Percentiles rank a stretch among this genome's conserved stretches.
Evolutionary conservation across 768 basidiomycete genomes (phyloP).

Genomic region (Suillus paluster): DNA sequence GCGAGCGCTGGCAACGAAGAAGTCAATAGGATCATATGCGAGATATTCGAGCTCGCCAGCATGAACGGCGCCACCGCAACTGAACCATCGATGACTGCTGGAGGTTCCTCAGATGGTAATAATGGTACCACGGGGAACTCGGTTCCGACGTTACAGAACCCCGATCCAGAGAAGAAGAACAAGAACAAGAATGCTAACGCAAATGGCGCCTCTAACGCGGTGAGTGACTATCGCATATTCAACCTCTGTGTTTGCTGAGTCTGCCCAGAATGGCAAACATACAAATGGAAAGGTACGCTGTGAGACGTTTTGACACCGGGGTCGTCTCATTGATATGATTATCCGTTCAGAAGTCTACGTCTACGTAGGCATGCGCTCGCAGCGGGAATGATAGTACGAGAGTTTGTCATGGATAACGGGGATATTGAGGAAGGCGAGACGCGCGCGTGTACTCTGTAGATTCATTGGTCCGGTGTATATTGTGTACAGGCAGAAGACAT

Average conservation of each 20-base stretch:
- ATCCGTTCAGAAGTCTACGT: background rate
- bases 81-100: no score
- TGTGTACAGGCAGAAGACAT: background rate
- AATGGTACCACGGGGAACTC: background rate
- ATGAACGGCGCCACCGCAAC: background rate
- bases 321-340: background rate
- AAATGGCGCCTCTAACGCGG: background rate
- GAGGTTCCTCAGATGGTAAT: background rate
- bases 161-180: background rate
- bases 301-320: background rate
- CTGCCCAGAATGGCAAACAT: background rate
- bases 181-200: background rate
- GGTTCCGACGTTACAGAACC: background rate
- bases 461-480: background rate
- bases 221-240: background rate
- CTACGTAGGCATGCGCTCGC: background rate
- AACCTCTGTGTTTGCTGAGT: background rate
- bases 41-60: slow-evolving; percentile 34
- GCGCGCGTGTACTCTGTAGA: background rate
- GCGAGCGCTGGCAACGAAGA: slow-evolving; percentile 31
- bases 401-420: background rate
- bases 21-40: slow-evolving; percentile 32
- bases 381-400: background rate
- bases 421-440: background rate
- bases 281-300: background rate